Percentiles rank a stretch among this genome's conserved stretches.
These are phyloP conservation scores for Amanita phalloides DNA, from an alignment of 768 basidiomycete genomes.

Conservation along the genomic window DNA sequence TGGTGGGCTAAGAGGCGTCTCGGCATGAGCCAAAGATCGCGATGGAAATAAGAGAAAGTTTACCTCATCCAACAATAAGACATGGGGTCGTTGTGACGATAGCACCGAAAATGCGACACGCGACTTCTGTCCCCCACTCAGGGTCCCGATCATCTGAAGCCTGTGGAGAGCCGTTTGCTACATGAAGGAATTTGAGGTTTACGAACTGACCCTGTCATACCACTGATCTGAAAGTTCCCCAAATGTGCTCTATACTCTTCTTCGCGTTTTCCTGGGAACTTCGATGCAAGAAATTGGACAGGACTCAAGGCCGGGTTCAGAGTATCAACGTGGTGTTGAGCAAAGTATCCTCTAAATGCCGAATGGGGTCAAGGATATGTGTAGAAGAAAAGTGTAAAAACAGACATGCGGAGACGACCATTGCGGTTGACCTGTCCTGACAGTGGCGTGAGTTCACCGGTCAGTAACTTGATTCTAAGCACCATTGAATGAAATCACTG, in stretches of 20 bases:
- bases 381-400: slow-evolving; percentile 5
- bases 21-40: neutral
- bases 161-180: slow-evolving; percentile 20
- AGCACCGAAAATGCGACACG: slow-evolving; percentile 88
- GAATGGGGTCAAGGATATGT: neutral
- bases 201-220: slow-evolving; percentile 70
- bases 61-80: slow-evolving; percentile 90
- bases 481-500: slow-evolving; percentile 4
- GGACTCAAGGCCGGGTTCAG: slow-evolving; percentile 79
- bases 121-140: slow-evolving; percentile 94
- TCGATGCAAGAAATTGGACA: slow-evolving; percentile 86
- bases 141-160: slow-evolving; percentile 81
- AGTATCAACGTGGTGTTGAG: slow-evolving; percentile 94
- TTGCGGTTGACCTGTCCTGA: slow-evolving; percentile 82
- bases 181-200: neutral
- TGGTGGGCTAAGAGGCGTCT: slow-evolving; percentile 56
- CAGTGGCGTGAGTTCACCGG: slow-evolving; percentile 68
- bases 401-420: slow-evolving; percentile 82
- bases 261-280: slow-evolving; percentile 89
- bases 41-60: slow-evolving; percentile 12
- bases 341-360: slow-evolving; percentile 73
- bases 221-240: slow-evolving; percentile 95
- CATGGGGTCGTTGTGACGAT: slow-evolving; percentile 82
- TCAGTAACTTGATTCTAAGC: slow-evolving; percentile 80
- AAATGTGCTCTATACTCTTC: slow-evolving; percentile 95